A percentile compares a stretch with the other conserved stretches of the same genome.
Evolutionary conservation across 768 basidiomycete species (phyloP).

Genomic region (Termitomyces sp.): DNA sequence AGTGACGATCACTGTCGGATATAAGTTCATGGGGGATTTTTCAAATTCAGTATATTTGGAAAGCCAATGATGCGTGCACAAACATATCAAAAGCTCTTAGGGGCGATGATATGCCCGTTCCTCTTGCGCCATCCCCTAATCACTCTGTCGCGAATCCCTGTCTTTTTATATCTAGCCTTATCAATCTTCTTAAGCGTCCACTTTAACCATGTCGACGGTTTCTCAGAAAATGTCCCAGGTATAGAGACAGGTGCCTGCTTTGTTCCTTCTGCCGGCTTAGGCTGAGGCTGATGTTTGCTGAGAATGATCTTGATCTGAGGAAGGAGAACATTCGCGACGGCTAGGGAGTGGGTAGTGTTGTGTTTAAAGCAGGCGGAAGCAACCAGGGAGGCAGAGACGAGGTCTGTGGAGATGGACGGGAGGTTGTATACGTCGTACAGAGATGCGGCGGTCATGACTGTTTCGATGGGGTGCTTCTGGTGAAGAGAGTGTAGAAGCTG

Average conservation of each 20-base stretch:
- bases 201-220: conserved; percentile 21
- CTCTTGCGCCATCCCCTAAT: background rate
- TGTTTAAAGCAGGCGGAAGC: conserved; percentile 49
- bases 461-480: conserved; percentile 37
- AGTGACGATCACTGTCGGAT: too few species aligned
- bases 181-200: conserved; percentile 8
- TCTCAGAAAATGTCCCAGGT: conserved; percentile 1
- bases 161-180: background rate
- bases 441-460: conserved; percentile 44
- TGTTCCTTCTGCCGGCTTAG: background rate
- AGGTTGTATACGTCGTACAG: conserved; percentile 52
- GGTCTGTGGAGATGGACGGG: conserved; percentile 48
- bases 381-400: conserved; percentile 52
- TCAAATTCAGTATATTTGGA: too few species aligned
- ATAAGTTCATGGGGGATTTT: too few species aligned
- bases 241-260: background rate
- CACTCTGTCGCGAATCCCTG: background rate
- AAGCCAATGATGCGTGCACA: too few species aligned
- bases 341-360: conserved; percentile 29
- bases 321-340: conserved; percentile 37
- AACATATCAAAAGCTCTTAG: too few species aligned
- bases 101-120: background rate
- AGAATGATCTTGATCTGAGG: conserved; percentile 10
- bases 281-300: background rate
- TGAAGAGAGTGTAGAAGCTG: conserved; percentile 45